Percentiles rank a stretch among this genome's conserved stretches.
phyloP scores from a whole-genome alignment of 345 rosid genomes.

The Rhodomyrtus tomentosa region DNA sequence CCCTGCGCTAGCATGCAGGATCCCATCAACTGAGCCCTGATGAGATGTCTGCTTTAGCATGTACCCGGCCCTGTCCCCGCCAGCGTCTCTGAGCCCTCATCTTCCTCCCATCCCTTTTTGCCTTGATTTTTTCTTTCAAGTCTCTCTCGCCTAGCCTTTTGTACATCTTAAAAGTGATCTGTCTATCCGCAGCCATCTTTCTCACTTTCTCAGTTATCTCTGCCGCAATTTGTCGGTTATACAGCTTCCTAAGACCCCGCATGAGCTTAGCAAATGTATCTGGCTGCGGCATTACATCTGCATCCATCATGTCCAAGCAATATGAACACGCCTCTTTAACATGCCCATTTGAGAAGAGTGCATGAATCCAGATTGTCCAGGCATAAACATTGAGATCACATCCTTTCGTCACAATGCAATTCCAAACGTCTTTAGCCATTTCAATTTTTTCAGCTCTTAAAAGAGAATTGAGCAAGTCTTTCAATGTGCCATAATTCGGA shows the following conservation, averaged over 20 bases:
- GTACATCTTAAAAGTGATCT: slow-evolving; percentile 80
- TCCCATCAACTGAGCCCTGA: neutral
- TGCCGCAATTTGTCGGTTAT: slow-evolving; percentile 61
- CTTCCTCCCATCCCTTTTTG: slow-evolving; percentile 41
- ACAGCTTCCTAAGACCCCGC: slow-evolving; percentile 64
- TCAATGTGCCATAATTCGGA: slow-evolving; percentile 61
- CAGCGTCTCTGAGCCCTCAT: slow-evolving; percentile 28
- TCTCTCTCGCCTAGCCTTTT: slow-evolving; percentile 80
- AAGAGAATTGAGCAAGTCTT: slow-evolving; percentile 48
- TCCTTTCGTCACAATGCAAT: slow-evolving; percentile 50
- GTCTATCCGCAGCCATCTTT: slow-evolving; percentile 76
- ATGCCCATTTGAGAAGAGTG: slow-evolving; percentile 66
- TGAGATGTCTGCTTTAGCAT: neutral
- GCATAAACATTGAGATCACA: slow-evolving; percentile 58
- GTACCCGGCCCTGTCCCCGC: slow-evolving; percentile 11
- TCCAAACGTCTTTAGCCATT: slow-evolving; percentile 78
- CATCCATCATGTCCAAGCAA: slow-evolving; percentile 92
- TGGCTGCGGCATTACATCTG: slow-evolving; percentile 72
- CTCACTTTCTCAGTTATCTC: slow-evolving; percentile 92
- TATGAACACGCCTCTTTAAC: slow-evolving; percentile 80
- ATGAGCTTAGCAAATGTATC: slow-evolving; percentile 87
- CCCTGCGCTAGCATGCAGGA: neutral
- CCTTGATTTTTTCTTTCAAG: slow-evolving; percentile 54
- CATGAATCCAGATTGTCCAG: slow-evolving; percentile 96
- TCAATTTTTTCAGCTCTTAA: slow-evolving; percentile 70